Evolutionary conservation across 2,329 filamentous ascomycete species (phyloP).

Genomic region (Parastagonospora avenae): DNA sequence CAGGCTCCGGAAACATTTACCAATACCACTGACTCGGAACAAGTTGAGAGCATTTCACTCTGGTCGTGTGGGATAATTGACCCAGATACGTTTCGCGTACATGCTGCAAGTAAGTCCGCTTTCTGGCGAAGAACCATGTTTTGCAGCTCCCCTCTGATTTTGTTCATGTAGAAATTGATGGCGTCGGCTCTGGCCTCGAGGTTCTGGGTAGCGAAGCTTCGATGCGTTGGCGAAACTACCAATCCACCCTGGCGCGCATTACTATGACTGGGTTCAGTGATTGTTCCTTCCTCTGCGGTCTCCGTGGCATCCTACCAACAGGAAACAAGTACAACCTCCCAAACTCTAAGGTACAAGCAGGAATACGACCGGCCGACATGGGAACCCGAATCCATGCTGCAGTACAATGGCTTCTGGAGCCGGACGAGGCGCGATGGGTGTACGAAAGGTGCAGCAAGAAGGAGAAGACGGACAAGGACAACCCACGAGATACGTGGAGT

Average conservation of each 20-base stretch:
- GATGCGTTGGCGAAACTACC: not conserved
- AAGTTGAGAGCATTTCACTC: not conserved
- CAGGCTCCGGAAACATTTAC: conserved; percentile 1
- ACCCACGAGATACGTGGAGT: conserved; percentile 1
- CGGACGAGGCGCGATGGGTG: not conserved
- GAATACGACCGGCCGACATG: not conserved
- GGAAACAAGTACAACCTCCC: not conserved
- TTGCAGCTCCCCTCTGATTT: not conserved
- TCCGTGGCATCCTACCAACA: not conserved
- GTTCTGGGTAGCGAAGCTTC: not conserved
- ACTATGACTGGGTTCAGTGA: not conserved
- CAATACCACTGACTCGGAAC: conserved; percentile 1
- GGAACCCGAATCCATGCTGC: not conserved
- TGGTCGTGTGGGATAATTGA: not conserved
- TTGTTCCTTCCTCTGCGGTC: not conserved
- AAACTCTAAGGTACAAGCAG: not conserved
- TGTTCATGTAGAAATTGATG: not conserved
- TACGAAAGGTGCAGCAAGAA: not conserved
- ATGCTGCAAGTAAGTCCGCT: not conserved
- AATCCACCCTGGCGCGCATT: not conserved
- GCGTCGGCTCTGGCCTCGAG: not conserved
- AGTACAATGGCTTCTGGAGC: not conserved
- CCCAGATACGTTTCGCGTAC: conserved; percentile 1
- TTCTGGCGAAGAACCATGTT: not conserved
- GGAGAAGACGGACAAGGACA: conserved; percentile 1